Evolutionary conservation across 768 basidiomycete genomes (phyloP), one percentile per base, ranked within the genome.

Genomic region (Tulasnella sp.): DNA sequence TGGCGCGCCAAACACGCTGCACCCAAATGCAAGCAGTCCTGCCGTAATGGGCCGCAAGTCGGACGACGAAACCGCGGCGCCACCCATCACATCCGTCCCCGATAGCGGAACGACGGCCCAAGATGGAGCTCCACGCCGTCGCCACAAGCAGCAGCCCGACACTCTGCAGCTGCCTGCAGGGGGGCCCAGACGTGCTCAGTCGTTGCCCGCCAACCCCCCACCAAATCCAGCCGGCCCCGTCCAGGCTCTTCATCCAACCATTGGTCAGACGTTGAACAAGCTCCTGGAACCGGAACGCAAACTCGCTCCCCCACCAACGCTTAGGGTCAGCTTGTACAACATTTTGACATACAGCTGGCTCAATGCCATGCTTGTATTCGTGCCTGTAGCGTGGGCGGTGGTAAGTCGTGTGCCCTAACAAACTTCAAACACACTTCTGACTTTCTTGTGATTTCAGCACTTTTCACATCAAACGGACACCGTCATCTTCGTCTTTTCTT

Each of bases 1-100:
- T 72, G 72, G 69, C 79, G 42, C 31, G 12, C 44, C 74, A 75
- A 73, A 34, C 34, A 73, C 79, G 28, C 44, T 80, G 37, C 79
- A 80, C 50, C 37, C 79, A n/a, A 80, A 80, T 58, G 79, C 79
- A 6, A 80, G 79, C 41, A 46, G 69, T 74, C 79, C 79, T 24
- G 79, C 79, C 2, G 79, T 75, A 11, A 80, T 80, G 1, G 79
- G 79, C 37, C 28, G 34, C 14, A 18, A 20, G n/a, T 37, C 6
- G 28, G 64, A 69, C 34, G 64, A 69, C 0, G 64, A 69, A 28
- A 14, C 40, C 41, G 79, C 40, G 2, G 46, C 24, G 54, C 24
- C 22, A 24, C 46, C 46, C 44, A 41, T 34, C 41, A n/a, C n/a
- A 4, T 40, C 48, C 58, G 11, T 73, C 72, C 69, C 34, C 7